These are phyloP conservation scores for Singerocomus inundabilis DNA, from an alignment of 1,284 basidiomycete genomes.

Conservation along the genomic window DNA sequence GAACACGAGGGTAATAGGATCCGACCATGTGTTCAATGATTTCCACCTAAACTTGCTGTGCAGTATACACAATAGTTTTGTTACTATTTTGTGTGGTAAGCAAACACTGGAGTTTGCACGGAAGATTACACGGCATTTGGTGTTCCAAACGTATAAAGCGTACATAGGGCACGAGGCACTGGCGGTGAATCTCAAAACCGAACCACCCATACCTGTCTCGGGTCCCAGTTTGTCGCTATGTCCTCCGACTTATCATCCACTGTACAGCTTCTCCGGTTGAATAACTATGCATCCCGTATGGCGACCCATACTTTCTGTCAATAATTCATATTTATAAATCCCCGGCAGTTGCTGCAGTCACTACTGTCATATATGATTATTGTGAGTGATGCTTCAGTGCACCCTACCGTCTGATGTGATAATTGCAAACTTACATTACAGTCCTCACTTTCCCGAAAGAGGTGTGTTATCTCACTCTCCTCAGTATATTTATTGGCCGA, in stretches of 20 bases:
- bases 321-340: background rate
- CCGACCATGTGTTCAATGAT: too few species aligned
- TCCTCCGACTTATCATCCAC: background rate
- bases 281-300: slow-evolving; percentile 3
- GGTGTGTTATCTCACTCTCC: background rate
- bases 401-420: background rate
- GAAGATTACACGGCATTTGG: too few species aligned
- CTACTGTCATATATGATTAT: slow-evolving; percentile 11
- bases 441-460: slow-evolving; percentile 4
- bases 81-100: too few species aligned
- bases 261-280: background rate
- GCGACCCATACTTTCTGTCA: too few species aligned
- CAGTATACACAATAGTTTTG: too few species aligned
- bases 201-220: too few species aligned
- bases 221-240: background rate
- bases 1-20: too few species aligned
- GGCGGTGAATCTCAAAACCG: too few species aligned
- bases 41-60: too few species aligned
- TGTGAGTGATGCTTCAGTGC: background rate
- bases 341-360: background rate
- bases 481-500: background rate
- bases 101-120: too few species aligned
- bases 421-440: background rate
- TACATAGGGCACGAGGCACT: too few species aligned
- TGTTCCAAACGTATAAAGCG: too few species aligned